phyloP scores from a whole-genome alignment of 148 eudicot genomes.

The Vaccinium myrtillus region DNA sequence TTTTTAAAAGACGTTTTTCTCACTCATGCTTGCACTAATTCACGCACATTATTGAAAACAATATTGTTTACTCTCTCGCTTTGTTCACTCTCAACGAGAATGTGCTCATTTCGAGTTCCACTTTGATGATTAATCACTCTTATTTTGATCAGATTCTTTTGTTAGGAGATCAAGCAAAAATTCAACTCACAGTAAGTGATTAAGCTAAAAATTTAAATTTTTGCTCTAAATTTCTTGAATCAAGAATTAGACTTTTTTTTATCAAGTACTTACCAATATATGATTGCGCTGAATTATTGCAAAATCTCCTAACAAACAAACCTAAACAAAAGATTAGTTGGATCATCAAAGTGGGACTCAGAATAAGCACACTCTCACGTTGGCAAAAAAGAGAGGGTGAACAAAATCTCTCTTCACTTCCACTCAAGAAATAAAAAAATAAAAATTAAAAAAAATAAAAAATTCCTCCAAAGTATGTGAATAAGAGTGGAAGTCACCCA shows the following conservation, averaged over 20 bases:
- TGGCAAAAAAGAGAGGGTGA: neutral
- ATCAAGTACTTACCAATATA: neutral
- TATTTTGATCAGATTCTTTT: too few species aligned
- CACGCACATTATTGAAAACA: neutral
- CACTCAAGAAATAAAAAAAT: too few species aligned
- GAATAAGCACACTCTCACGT: neutral
- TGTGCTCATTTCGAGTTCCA: neutral
- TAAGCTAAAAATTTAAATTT: too few species aligned
- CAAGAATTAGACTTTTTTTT: neutral
- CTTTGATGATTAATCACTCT: too few species aligned
- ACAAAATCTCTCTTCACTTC: neutral
- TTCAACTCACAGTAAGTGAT: too few species aligned
- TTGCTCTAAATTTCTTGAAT: neutral
- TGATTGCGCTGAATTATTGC: neutral
- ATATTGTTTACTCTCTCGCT: too few species aligned
- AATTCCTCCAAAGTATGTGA: neutral
- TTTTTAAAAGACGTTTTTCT: neutral
- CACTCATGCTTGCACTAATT: too few species aligned
- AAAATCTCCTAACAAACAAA: neutral
- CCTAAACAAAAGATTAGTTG: neutral
- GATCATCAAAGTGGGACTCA: neutral
- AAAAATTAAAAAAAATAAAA: too few species aligned
- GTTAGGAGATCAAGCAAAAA: too few species aligned
- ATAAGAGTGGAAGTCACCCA: neutral
- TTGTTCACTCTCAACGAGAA: neutral